Evolutionary conservation across 305 asterid genomes (phyloP).

Genomic region (Striga hermonthica): DNA sequence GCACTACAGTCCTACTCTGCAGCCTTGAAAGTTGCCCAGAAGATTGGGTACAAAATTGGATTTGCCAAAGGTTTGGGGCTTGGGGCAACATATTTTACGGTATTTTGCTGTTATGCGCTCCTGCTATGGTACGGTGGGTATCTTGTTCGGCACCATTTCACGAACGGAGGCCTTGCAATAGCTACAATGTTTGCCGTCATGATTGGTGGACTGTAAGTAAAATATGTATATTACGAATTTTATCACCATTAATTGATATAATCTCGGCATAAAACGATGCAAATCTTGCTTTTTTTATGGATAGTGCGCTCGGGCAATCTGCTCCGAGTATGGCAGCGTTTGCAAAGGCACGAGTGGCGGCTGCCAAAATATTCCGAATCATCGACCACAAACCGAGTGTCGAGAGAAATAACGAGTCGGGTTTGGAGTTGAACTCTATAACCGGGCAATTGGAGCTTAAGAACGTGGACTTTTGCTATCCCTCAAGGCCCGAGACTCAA

Average conservation of each 20-base stretch:
- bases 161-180: slow-evolving; percentile 96
- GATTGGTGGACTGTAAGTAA: slow-evolving; percentile 97
- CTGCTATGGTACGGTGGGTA: slow-evolving; percentile 95
- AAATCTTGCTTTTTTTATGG: slow-evolving; percentile 3
- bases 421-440: slow-evolving; percentile 66
- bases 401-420: slow-evolving; percentile 52
- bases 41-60: slow-evolving; percentile 80
- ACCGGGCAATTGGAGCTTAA: slow-evolving; percentile 83
- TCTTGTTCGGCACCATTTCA: slow-evolving; percentile 82
- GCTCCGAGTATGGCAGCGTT: slow-evolving; percentile 94
- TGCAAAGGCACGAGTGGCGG: slow-evolving; percentile 93
- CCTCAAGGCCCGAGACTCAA: slow-evolving; percentile 81
- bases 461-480: slow-evolving; percentile 76
- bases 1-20: slow-evolving; percentile 76
- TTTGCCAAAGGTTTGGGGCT: slow-evolving; percentile 83
- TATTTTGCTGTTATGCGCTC: slow-evolving; percentile 90
- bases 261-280: neutral
- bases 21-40: slow-evolving; percentile 74
- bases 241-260: too few species aligned
- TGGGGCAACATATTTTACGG: slow-evolving; percentile 94
- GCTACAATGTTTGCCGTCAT: slow-evolving; percentile 97
- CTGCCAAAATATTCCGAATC: slow-evolving; percentile 76
- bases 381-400: slow-evolving; percentile 83
- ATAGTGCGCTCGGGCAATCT: slow-evolving; percentile 91
- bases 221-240: too few species aligned